A percentile compares a stretch with the other conserved stretches of the same genome.
phyloP scores from a whole-genome alignment of 2,329 filamentous ascomycete species.

The Venturia effusa region DNA sequence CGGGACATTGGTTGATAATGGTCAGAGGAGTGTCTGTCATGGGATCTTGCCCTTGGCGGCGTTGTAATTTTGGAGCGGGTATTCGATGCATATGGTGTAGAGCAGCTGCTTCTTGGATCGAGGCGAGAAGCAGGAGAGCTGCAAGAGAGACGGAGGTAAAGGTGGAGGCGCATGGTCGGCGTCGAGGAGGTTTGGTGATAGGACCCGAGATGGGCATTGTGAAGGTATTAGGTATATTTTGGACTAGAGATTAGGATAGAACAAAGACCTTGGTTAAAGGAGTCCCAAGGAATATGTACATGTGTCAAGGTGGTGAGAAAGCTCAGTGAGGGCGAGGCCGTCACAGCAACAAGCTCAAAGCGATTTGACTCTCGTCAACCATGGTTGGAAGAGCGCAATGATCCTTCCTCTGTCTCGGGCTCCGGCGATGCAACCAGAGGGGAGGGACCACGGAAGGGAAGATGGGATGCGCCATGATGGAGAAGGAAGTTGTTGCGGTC shows the following conservation, averaged over 20 bases:
- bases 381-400: background rate
- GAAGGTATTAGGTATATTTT: constrained; percentile 2
- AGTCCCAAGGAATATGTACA: background rate
- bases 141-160: background rate
- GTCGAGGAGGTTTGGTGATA: background rate
- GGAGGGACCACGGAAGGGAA: too few relatives aligned
- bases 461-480: too few relatives aligned
- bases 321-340: background rate
- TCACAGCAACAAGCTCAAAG: background rate
- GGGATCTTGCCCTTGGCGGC: constrained; percentile 3
- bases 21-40: constrained; percentile 40
- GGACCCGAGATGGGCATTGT: background rate
- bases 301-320: background rate
- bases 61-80: constrained; percentile 16
- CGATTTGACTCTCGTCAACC: background rate
- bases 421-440: too few relatives aligned
- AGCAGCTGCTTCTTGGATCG: background rate
- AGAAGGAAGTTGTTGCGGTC: too few relatives aligned
- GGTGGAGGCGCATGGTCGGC: background rate
- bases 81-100: constrained; percentile 8
- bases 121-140: background rate
- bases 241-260: background rate
- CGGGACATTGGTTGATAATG: constrained; percentile 60
- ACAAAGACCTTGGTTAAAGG: background rate
- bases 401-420: background rate